These are phyloP conservation scores for Lathyrus tuberosus DNA, from an alignment of 306 rosid genomes.

Conservation along the genomic window DNA sequence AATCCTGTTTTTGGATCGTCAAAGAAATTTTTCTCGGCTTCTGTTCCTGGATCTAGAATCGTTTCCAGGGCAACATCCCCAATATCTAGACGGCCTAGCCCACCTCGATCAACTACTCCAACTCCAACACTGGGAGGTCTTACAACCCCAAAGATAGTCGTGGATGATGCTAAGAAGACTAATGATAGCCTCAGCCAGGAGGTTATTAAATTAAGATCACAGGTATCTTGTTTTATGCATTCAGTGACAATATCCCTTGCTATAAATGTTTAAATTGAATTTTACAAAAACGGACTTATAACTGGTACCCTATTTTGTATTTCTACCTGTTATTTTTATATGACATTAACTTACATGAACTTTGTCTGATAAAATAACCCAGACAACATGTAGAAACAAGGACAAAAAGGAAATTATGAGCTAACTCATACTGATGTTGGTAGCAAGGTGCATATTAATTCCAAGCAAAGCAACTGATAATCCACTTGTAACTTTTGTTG, in stretches of 20 bases:
- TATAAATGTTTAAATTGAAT: background rate
- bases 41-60: slow-evolving; percentile 99
- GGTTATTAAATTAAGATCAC: slow-evolving; percentile 86
- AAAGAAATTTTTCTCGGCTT: slow-evolving; percentile 97
- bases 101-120: slow-evolving; percentile 99
- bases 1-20: slow-evolving; percentile 99
- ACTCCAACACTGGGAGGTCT: slow-evolving; percentile 99
- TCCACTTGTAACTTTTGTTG: slow-evolving; percentile 15
- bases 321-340: background rate
- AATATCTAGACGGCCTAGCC: slow-evolving; percentile 96
- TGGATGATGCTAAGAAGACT: slow-evolving; percentile 85
- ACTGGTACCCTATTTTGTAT: slow-evolving; percentile 1
- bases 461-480: slow-evolving; percentile 10
- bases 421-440: slow-evolving; percentile 7
- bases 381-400: slow-evolving; percentile 20
- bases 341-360: slow-evolving; percentile 28
- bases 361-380: slow-evolving; percentile 26
- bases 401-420: slow-evolving; percentile 12
- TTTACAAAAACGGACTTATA: slow-evolving; percentile 25
- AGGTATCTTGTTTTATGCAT: slow-evolving; percentile 56
- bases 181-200: slow-evolving; percentile 93
- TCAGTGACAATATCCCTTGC: slow-evolving; percentile 21
- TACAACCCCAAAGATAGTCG: slow-evolving; percentile 84
- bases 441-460: slow-evolving; percentile 26
- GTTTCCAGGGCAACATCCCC: slow-evolving; percentile 99